These are phyloP conservation scores for Diaporthe capsici DNA, from an alignment of 2,329 filamentous ascomycete species.

Conservation along the genomic window DNA sequence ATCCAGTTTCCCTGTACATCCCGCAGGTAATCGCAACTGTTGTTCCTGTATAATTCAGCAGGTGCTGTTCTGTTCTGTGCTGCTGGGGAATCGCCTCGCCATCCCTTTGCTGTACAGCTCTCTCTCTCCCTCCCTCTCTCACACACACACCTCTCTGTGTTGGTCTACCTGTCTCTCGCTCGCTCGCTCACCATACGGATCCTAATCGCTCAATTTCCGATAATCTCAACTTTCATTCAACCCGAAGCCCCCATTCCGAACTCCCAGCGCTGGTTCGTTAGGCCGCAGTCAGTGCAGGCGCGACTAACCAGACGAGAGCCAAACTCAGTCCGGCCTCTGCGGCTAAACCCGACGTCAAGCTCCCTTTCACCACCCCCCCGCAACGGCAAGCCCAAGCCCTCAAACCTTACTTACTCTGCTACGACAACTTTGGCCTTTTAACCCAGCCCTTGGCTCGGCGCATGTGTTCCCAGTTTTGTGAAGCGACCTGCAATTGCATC, in stretches of 20 bases:
- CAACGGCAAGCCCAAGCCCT: conserved; percentile 28
- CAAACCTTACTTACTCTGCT: conserved; percentile 20
- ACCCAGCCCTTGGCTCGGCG: conserved; percentile 34
- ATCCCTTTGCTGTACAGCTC: neutral
- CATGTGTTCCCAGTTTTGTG: conserved; percentile 30
- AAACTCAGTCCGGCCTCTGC: conserved; percentile 36
- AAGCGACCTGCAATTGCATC: conserved; percentile 30
- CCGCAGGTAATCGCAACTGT: conserved; percentile 4
- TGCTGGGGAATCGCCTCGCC: neutral
- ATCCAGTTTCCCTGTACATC: neutral
- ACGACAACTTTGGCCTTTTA: conserved; percentile 21
- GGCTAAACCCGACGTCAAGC: conserved; percentile 37
- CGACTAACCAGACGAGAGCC: conserved; percentile 35
- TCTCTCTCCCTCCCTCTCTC: neutral
- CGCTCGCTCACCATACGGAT: neutral
- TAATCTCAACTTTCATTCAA: conserved; percentile 9
- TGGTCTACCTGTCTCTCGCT: neutral
- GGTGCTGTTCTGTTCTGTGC: neutral
- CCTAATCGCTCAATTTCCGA: conserved; percentile 7
- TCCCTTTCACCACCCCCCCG: conserved; percentile 28
- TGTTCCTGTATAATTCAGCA: conserved; percentile 15
- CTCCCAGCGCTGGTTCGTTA: conserved; percentile 31
- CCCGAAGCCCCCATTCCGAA: conserved; percentile 3
- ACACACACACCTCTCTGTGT: too few species aligned
- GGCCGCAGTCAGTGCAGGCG: conserved; percentile 33